phyloP scores from a whole-genome alignment of 805 yeast genomes.

The Jamesozyma lodderae region DNA sequence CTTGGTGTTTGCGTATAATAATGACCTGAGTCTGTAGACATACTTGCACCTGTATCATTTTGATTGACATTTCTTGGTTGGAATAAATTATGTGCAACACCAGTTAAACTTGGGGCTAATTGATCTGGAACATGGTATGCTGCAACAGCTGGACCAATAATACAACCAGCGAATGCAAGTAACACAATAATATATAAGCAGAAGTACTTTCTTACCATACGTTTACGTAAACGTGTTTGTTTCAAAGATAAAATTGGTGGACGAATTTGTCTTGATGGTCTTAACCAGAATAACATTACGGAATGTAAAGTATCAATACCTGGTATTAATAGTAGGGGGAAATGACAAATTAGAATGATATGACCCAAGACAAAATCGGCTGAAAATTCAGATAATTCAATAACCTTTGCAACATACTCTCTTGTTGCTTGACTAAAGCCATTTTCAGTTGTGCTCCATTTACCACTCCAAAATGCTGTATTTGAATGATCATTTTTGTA shows the following conservation, averaged over 20 bases:
- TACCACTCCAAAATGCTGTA: conserved; percentile 99
- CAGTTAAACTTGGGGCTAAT: conserved; percentile 29
- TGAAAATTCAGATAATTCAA: conserved; percentile 90
- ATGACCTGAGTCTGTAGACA: conserved; percentile 29
- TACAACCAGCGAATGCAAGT: conserved; percentile 58
- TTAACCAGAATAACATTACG: conserved; percentile 95
- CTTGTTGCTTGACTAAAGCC: conserved; percentile 94
- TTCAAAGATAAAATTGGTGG: conserved; percentile 95
- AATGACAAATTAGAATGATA: conserved; percentile 71
- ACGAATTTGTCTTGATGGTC: conserved; percentile 91
- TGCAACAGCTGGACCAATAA: conserved; percentile 90
- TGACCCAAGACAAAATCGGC: conserved; percentile 96
- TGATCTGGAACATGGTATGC: conserved; percentile 40
- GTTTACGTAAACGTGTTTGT: conserved; percentile 89
- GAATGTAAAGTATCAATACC: conserved; percentile 95
- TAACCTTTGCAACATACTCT: conserved; percentile 86
- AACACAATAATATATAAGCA: conserved; percentile 65
- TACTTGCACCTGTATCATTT: conserved; percentile 66
- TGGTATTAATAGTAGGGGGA: conserved; percentile 81
- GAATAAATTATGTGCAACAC: conserved; percentile 55
- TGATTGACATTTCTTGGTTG: conserved; percentile 79
- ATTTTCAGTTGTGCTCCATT: conserved; percentile 89
- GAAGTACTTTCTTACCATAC: conserved; percentile 93
- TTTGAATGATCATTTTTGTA: conserved; percentile 90
- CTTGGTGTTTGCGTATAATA: conserved; percentile 45